phyloP scores from a whole-genome alignment of 2,329 filamentous ascomycete genomes.

The Periconia digitata region DNA sequence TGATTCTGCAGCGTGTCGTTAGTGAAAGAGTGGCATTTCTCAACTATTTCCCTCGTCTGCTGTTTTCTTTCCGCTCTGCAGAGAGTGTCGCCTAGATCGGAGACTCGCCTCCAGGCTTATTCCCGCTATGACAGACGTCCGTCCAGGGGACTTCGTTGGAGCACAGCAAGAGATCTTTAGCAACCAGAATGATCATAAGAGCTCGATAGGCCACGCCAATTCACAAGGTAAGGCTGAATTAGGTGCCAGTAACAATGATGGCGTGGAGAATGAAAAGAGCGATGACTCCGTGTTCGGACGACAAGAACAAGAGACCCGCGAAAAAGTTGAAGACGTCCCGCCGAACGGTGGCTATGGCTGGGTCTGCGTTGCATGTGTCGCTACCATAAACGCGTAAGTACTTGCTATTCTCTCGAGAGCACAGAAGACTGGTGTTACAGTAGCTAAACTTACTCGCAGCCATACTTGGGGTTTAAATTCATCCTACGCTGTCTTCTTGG shows the following conservation, averaged over 20 bases:
- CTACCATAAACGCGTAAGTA: constrained; percentile 39
- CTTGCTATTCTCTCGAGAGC: not conserved
- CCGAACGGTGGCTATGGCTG: constrained; percentile 65
- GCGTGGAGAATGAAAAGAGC: not conserved
- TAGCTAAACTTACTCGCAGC: constrained; percentile 31
- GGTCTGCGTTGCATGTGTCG: constrained; percentile 51
- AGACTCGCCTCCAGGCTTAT: not conserved
- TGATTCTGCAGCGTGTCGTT: too few relatives aligned
- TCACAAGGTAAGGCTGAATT: too few relatives aligned
- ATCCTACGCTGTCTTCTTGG: constrained; percentile 72
- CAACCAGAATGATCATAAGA: too few relatives aligned
- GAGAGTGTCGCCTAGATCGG: too few relatives aligned
- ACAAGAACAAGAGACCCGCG: constrained; percentile 4
- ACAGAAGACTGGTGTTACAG: not conserved
- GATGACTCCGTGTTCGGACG: not conserved
- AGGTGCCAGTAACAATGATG: not conserved
- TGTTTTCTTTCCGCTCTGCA: too few relatives aligned
- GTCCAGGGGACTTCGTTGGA: not conserved
- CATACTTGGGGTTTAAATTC: constrained; percentile 78
- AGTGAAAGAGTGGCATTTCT: too few relatives aligned
- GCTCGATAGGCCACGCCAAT: too few relatives aligned
- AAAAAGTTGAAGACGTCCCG: constrained; percentile 43
- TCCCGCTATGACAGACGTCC: not conserved
- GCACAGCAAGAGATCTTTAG: not conserved
- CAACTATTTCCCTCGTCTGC: too few relatives aligned